Base-by-base conservation (phyloP, 176 grass and related monocot genomes). In the Cenchrus fungigraminus region DNA sequence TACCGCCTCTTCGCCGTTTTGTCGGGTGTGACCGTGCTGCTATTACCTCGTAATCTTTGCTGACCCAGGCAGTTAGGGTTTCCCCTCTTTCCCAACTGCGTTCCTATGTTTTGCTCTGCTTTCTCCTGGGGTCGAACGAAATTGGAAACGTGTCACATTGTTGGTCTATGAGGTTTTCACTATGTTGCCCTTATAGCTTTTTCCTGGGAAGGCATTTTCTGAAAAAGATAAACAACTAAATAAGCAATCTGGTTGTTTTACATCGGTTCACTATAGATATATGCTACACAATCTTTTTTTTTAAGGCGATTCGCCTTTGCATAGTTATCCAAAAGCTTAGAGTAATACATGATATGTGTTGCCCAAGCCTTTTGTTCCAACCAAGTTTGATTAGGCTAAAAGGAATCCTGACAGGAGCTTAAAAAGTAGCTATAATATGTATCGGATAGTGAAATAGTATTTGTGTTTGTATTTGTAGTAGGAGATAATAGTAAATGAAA, bases 401-500 rank as follows among this genome's bases (percentile, higher is more conserved):
- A 73, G 71, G 45, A 51, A 29, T 19, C n/a, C n/a, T 50, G 12
- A 9, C 2, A 50, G n/a, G n/a, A 72, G 69, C 69, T 72, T 25
- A 25, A 72, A 15, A 51, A 29, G 40, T 20, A 4, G 43, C 13
- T 46, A 63, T 29, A 63, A 60, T 46, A 45, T 43, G 20, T 46
- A 45, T 68, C 32, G 1, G 12, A 70, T 3, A n/a, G 4, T 22
- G 12, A 42, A 69, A 69, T 45, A 69, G 8, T 69, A 69, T n/a
- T n/a, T 69, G 16, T 69, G 20, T 69, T 69, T 68, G 9, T 46
- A 53, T 15, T 46, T 46, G 22, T 63, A 6, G 11, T 71, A 71
- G 68, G 12, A 49, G 49, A 71, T 49, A 71, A 71, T 49, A 71
- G 19, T 49, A 71, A 49, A 72, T 22, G 11, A 50, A 51, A 72